Percentiles rank a stretch among this genome's conserved stretches.
Conservation (phyloP, 768 basidiomycete species). For the Mycena metata region DNA sequence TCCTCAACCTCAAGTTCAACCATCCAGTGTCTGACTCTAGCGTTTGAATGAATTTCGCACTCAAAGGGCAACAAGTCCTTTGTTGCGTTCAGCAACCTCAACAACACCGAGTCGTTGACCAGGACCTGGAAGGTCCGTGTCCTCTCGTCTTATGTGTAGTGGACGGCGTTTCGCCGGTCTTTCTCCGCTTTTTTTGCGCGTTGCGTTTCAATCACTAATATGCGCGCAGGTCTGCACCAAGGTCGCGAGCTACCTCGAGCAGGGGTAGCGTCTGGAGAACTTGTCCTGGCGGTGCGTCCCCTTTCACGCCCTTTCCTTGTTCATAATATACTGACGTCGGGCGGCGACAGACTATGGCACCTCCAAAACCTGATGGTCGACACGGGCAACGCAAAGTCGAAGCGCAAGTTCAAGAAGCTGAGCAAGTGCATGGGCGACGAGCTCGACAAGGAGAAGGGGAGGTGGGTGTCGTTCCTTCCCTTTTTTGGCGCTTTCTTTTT, state of each 20-base stretch:
- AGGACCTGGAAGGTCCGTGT: slow-evolving; percentile 87
- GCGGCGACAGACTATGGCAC: slow-evolving; percentile 78
- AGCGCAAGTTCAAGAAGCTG: slow-evolving; percentile 91
- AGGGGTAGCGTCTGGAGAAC: slow-evolving; percentile 92
- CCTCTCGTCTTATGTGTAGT: neutral
- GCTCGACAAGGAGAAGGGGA: slow-evolving; percentile 92
- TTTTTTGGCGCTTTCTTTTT: too few relatives aligned
- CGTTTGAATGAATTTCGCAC: neutral
- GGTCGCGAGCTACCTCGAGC: slow-evolving; percentile 91
- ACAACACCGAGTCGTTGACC: slow-evolving; percentile 86
- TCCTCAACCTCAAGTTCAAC: slow-evolving; percentile 77
- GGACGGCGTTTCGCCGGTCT: slow-evolving; percentile 23
- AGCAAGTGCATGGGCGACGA: slow-evolving; percentile 92
- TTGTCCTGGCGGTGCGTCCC: slow-evolving; percentile 72
- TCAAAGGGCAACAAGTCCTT: slow-evolving; percentile 93
- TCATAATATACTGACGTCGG: too few relatives aligned
- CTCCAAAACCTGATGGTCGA: slow-evolving; percentile 93
- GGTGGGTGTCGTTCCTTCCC: too few relatives aligned
- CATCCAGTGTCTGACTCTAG: slow-evolving; percentile 37
- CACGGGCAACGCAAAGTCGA: slow-evolving; percentile 88
- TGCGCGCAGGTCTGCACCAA: slow-evolving; percentile 84
- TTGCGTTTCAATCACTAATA: too few relatives aligned
- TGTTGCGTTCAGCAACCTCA: slow-evolving; percentile 91
- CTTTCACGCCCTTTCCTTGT: neutral
- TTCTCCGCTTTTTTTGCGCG: neutral